Base-by-base conservation (phyloP, 202 grass and related monocot species). In the Dendrocalamus latiflorus region DNA sequence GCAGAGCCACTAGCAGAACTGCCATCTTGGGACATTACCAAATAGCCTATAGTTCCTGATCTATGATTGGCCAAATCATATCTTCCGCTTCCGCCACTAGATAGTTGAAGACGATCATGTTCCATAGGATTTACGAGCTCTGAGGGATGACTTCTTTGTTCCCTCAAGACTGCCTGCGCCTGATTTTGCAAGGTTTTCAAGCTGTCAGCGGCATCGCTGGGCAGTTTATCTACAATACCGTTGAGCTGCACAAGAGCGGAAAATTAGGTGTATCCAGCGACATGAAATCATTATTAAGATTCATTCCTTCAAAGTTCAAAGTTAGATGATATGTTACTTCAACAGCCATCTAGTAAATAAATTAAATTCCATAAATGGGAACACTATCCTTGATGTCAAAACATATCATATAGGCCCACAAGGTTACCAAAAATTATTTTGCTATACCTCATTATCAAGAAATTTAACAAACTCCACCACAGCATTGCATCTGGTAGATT, bases 381-480 rank as follows among this genome's bases (percentile, higher is more conserved):
- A 68, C 24, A 68, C 4, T 36, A 71, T 49, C 47, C 3, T 76
- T 65, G 44, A 67, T 12, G 21, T 59, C 2, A 74, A 13, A 77
- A 22, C 10, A 10, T 74, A 82, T 53, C 8, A 7, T 59, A 1
- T 60, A 70, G 57, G 39, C 41, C 12, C 30, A 72, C 39, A 49
- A 38, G 14, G 28, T 73, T 39, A 49, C 1, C 62, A 39, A 73
- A 62, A 48, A 42, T 16, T 20, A 56, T 56, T 56, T 22, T 20
- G 53, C n/a, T 60, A 54, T 84, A 89, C 89, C 84, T 90, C 77
- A 71, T n/a, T 45, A 8, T 98, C 80, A 80, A 98, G 81, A 93
- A 86, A 82, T 57, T 83, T 91, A 58, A 95, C 72, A 84, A 98
- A 81, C 24, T 90, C 92, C 54, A 93, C n/a, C 20, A 81, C 83